Conservation (phyloP, 108 stramenopile species). For the Cyclotella kingstonii region DNA sequence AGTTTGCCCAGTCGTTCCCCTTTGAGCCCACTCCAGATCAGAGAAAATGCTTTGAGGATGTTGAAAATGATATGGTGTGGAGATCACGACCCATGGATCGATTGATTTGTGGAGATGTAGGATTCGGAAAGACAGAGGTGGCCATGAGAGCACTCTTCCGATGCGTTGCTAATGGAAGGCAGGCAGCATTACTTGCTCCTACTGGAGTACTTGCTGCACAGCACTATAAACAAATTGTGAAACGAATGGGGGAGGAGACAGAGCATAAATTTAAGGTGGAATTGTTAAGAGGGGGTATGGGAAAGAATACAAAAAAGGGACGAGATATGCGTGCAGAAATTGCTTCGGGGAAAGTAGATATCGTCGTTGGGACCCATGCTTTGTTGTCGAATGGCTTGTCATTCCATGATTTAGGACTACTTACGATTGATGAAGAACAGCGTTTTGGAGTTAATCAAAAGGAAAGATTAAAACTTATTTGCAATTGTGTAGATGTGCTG, state of each 20-base stretch:
- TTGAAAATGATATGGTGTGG: slow-evolving; percentile 96
- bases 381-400: slow-evolving; percentile 69
- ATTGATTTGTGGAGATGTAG: slow-evolving; percentile 95
- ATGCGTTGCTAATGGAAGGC: slow-evolving; percentile 76
- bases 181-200: slow-evolving; percentile 92
- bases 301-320: slow-evolving; percentile 68
- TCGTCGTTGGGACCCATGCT: slow-evolving; percentile 95
- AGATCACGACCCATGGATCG: slow-evolving; percentile 93
- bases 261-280: slow-evolving; percentile 58
- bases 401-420: slow-evolving; percentile 87
- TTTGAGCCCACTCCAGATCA: slow-evolving; percentile 89
- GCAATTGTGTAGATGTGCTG: slow-evolving; percentile 88
- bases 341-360: slow-evolving; percentile 58
- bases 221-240: slow-evolving; percentile 76
- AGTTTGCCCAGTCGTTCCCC: slow-evolving; percentile 73
- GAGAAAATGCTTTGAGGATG: slow-evolving; percentile 77
- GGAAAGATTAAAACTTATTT: slow-evolving; percentile 88
- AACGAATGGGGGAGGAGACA: slow-evolving; percentile 70
- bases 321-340: slow-evolving; percentile 68
- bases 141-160: slow-evolving; percentile 90
- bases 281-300: slow-evolving; percentile 73
- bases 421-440: slow-evolving; percentile 96
- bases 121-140: slow-evolving; percentile 98
- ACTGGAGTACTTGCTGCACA: slow-evolving; percentile 93
- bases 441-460: slow-evolving; percentile 97